These are phyloP conservation scores for Lipomyces japonicus DNA, from an alignment of 805 yeast genomes.

Conservation along the genomic window DNA sequence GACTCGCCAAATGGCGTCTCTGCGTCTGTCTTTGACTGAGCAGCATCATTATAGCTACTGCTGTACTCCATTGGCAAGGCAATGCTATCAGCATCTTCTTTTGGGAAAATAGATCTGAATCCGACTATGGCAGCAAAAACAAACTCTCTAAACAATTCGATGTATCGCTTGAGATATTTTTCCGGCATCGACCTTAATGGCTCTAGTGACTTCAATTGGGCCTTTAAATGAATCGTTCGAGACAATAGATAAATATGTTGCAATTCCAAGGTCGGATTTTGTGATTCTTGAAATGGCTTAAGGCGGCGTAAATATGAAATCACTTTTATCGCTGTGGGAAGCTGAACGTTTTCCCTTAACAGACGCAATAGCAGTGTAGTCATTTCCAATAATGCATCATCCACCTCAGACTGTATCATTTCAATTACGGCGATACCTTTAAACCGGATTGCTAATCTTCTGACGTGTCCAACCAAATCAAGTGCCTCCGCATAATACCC, in stretches of 20 bases:
- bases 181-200: conserved; percentile 57
- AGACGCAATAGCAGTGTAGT: conserved; percentile 63
- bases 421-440: conserved; percentile 55
- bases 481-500: conserved; percentile 89
- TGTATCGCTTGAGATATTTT: conserved; percentile 67
- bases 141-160: conserved; percentile 82
- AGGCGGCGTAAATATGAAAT: conserved; percentile 70
- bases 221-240: conserved; percentile 61
- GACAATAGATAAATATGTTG: conserved; percentile 63
- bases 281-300: conserved; percentile 35
- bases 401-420: conserved; percentile 53
- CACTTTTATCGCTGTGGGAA: conserved; percentile 73
- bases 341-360: conserved; percentile 70
- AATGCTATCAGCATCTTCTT: conserved; percentile 32
- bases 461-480: conserved; percentile 71
- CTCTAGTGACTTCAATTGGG: conserved; percentile 54
- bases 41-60: not conserved
- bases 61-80: not conserved
- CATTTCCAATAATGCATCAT: conserved; percentile 54
- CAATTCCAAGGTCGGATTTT: conserved; percentile 36
- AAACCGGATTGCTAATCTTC: conserved; percentile 65
- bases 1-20: not conserved
- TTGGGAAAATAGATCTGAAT: conserved; percentile 59
- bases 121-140: conserved; percentile 69
- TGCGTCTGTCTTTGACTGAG: not conserved